Conservation (phyloP, 2,329 filamentous ascomycete species). For the Colletotrichum gloeosporioides region DNA sequence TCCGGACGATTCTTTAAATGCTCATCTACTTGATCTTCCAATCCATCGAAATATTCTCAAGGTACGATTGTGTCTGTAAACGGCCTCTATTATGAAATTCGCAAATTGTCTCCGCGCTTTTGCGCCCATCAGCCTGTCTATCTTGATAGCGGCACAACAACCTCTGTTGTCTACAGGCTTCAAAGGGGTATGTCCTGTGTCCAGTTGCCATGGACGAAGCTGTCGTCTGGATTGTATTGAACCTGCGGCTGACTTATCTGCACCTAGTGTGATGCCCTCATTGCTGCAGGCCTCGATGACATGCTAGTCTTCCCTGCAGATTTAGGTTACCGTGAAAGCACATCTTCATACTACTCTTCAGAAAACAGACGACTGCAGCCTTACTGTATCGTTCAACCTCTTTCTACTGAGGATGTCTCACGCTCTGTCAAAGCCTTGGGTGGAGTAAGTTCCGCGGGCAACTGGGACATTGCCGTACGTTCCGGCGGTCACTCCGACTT, state of each 20-base stretch:
- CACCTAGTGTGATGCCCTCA: constrained; percentile 6
- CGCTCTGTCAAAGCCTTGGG: constrained; percentile 18
- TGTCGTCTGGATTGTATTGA: background rate
- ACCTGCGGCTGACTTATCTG: background rate
- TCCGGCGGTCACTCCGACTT: constrained; percentile 53
- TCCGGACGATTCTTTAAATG: background rate
- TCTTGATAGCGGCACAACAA: background rate
- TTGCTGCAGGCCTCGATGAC: background rate
- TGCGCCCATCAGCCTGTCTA: background rate
- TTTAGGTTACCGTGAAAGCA: background rate
- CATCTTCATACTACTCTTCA: constrained; percentile 26
- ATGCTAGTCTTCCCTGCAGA: constrained; percentile 6
- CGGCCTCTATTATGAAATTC: background rate
- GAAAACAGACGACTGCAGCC: constrained; percentile 24
- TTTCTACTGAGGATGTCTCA: constrained; percentile 25
- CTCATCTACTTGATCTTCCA: background rate
- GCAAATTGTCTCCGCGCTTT: background rate
- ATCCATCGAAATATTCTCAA: background rate
- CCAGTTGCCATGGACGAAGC: background rate
- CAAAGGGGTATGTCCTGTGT: background rate
- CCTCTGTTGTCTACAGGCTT: background rate
- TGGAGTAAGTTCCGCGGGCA: background rate
- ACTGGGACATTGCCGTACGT: constrained; percentile 37
- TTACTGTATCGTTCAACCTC: constrained; percentile 30
- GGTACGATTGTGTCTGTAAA: background rate